Base-by-base conservation (phyloP, 495 filamentous ascomycete species). In the Terfezia boudieri region DNA sequence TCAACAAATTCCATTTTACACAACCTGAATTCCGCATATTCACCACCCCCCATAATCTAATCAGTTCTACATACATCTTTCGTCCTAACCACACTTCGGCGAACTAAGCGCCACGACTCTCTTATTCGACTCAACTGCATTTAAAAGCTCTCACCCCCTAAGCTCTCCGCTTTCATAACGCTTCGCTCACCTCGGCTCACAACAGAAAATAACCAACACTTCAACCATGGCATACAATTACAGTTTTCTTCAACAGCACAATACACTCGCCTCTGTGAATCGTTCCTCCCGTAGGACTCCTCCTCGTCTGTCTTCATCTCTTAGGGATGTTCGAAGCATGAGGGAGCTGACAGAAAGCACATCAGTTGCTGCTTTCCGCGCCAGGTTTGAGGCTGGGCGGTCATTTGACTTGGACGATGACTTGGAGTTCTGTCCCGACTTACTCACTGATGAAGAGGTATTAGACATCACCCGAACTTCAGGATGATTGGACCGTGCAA, bases 381-480 rank as follows among this genome's bases (percentile, higher is more conserved):
- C 78, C 43, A 77, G 83, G 64, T 93, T 92, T 66, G 88, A 96
- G 67, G 84, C 87, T 59, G 85, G 82, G 49, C 80, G 86, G 54
- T 94, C 88, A 22, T 99, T 99, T 65, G 90, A 99, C 60, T 73
- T 99, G 60, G 89, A 95, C 61, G 90, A 98, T 65, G 90, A 98
- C 67, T 72, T 95, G 70, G 82, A 94, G 67, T 98, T 98, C 69
- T 95, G 90, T 66, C 90, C 90, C 4, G 79, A 81, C 60, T 76
- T 98, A 59, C 73, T 95, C 72, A 94, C 88, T 23, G 88, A 96
- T 67, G 87, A 80, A 69, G 90, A 98, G 78, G 89, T 94, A 79
- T 76, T 87, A 83, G 60, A 37, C 11, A 38, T 36, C 48, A 54
- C 37, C 32, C 37, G 43, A n/a, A 36, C 5, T 49, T 10, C 17